Conservation (phyloP, 768 basidiomycete species). For the Leccinum ochraceum region DNA sequence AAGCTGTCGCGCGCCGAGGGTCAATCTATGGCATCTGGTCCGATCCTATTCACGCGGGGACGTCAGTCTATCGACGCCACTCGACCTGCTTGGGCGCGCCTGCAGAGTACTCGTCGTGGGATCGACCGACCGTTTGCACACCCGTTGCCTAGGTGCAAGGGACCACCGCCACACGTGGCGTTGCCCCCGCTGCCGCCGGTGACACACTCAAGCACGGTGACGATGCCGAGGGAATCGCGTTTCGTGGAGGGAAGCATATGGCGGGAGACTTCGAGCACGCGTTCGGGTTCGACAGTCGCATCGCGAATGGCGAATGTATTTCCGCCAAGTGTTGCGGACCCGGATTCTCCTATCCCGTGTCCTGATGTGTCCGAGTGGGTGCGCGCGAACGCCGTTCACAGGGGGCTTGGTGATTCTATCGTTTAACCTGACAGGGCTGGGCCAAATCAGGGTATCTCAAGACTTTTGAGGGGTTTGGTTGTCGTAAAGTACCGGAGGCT, state of each 20-base stretch:
- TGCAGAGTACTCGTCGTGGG: conserved; percentile 47
- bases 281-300: conserved; percentile 16
- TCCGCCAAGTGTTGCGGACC: conserved; percentile 43
- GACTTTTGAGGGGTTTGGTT: not conserved
- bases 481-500: not conserved
- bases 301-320: conserved; percentile 33
- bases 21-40: conserved; percentile 18
- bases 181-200: conserved; percentile 28
- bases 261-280: conserved; percentile 30
- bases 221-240: conserved; percentile 30
- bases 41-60: conserved; percentile 19
- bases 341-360: conserved; percentile 58
- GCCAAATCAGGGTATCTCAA: not conserved
- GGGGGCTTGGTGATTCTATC: conserved; percentile 16
- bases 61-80: conserved; percentile 24
- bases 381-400: conserved; percentile 41
- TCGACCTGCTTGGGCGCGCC: conserved; percentile 53
- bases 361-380: conserved; percentile 55
- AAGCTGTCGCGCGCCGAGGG: conserved; percentile 27
- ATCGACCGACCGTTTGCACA: conserved; percentile 54
- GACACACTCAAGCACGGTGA: conserved; percentile 25
- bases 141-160: conserved; percentile 24
- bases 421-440: conserved; percentile 8
- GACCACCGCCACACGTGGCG: conserved; percentile 12
- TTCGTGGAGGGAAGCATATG: conserved; percentile 32